phyloP scores from a whole-genome alignment of 805 yeast genomes.

The Pichia pseudocactophila region DNA sequence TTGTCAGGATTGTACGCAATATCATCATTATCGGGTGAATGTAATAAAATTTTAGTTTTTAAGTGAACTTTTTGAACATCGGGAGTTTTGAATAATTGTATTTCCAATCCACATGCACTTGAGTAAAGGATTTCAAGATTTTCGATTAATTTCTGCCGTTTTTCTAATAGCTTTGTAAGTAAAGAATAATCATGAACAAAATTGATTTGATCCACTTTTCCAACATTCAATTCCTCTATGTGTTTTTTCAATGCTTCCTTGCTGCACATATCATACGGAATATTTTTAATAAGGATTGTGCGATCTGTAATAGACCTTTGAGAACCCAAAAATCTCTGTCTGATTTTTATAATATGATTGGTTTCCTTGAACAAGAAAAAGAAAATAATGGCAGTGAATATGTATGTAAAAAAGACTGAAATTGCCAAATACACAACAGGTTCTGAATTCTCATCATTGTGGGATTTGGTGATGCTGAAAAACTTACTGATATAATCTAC shows the following conservation, averaged over 20 bases:
- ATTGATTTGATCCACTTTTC: conserved; percentile 42
- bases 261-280: conserved; percentile 38
- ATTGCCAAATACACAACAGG: conserved; percentile 36
- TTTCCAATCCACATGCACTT: conserved; percentile 32
- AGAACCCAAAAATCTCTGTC: conserved; percentile 51
- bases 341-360: conserved; percentile 37
- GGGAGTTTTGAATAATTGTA: conserved; percentile 24
- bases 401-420: conserved; percentile 47
- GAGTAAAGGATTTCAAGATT: conserved; percentile 37
- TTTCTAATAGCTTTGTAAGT: conserved; percentile 30
- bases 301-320: conserved; percentile 54
- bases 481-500: background rate
- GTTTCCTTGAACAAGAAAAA: conserved; percentile 40
- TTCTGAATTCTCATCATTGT: conserved; percentile 16
- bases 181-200: conserved; percentile 35
- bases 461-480: background rate
- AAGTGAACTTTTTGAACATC: conserved; percentile 21
- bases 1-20: conserved; percentile 10
- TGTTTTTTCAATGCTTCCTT: conserved; percentile 37
- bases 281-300: conserved; percentile 46
- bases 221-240: conserved; percentile 47
- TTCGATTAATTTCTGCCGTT: conserved; percentile 26
- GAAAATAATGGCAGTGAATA: conserved; percentile 41
- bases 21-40: conserved; percentile 12
- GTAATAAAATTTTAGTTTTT: conserved; percentile 22